Conservation (phyloP, 805 yeast genomes). For the Starmerella tilneyi region DNA sequence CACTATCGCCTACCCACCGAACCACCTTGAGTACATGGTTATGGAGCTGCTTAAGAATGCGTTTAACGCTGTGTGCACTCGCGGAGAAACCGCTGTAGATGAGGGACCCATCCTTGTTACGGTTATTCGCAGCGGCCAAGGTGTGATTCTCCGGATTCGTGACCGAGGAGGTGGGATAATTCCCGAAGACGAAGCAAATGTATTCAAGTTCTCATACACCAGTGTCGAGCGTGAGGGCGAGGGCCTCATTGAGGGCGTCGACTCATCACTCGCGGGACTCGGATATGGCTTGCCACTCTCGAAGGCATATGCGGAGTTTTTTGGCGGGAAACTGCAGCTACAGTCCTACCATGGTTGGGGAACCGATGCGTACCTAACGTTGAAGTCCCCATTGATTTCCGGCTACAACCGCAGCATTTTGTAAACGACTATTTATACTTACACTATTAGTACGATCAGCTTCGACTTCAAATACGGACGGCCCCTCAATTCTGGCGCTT, state of each 20-base stretch:
- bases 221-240: conserved; percentile 48
- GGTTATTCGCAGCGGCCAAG: conserved; percentile 37
- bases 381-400: conserved; percentile 24
- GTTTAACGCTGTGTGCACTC: conserved; percentile 65
- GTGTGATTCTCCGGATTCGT: conserved; percentile 64
- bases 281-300: conserved; percentile 91
- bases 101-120: conserved; percentile 40
- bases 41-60: conserved; percentile 83
- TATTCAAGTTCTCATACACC: conserved; percentile 79
- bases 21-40: conserved; percentile 76
- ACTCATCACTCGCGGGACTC: conserved; percentile 77
- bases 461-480: too few species aligned
- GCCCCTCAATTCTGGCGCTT: too few species aligned
- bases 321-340: conserved; percentile 58
- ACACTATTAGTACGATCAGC: too few species aligned
- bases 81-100: conserved; percentile 41
- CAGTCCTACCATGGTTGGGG: conserved; percentile 71
- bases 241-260: conserved; percentile 63
- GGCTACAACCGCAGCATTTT: conserved; percentile 21
- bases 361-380: conserved; percentile 56
- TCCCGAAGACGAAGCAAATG: conserved; percentile 50
- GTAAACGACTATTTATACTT: background rate
- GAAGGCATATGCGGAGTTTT: conserved; percentile 59
- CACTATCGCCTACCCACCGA: conserved; percentile 71
- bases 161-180: conserved; percentile 88